These are phyloP conservation scores for Astrothelium subdiscretum DNA, from an alignment of 495 filamentous ascomycete species.

Conservation along the genomic window DNA sequence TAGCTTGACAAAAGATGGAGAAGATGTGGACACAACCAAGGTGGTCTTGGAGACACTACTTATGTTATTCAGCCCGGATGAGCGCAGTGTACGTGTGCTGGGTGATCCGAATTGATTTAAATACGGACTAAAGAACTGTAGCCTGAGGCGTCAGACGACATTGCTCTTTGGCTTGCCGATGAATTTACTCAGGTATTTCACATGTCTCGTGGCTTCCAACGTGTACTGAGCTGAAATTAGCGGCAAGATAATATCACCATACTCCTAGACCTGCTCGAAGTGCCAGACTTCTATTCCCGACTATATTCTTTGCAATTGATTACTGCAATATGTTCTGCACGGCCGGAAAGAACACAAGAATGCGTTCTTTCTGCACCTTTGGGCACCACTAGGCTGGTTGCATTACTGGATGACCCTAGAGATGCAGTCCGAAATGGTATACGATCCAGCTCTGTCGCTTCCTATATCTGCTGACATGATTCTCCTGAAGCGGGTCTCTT, in stretches of 20 bases:
- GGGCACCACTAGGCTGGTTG: conserved; percentile 78
- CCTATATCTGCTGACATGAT: not conserved
- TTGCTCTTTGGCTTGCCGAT: conserved; percentile 91
- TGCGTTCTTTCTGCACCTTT: conserved; percentile 80
- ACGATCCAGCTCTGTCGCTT: conserved; percentile 10
- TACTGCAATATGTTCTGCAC: conserved; percentile 68
- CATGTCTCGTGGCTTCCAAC: not conserved
- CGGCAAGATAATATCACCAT: conserved; percentile 95
- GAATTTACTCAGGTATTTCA: conserved; percentile 80
- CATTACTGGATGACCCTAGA: conserved; percentile 67
- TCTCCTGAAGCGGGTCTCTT: conserved; percentile 50
- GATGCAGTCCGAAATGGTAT: conserved; percentile 84
- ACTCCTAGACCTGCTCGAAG: conserved; percentile 78
- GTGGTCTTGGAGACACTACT: conserved; percentile 87
- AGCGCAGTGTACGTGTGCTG: conserved; percentile 45
- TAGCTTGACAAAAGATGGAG: conserved; percentile 72
- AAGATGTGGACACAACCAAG: conserved; percentile 95
- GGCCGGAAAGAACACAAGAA: conserved; percentile 91
- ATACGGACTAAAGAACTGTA: conserved; percentile 29
- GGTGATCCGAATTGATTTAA: not conserved
- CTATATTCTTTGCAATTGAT: conserved; percentile 89
- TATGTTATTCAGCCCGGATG: conserved; percentile 76
- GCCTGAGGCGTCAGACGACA: conserved; percentile 94
- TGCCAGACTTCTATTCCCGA: conserved; percentile 81
- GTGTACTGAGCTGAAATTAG: conserved; percentile 40